Evolutionary conservation across 139 green algal genomes (phyloP), one percentile per base, ranked within the genome.

Genomic region (Desmodesmus armatus): DNA sequence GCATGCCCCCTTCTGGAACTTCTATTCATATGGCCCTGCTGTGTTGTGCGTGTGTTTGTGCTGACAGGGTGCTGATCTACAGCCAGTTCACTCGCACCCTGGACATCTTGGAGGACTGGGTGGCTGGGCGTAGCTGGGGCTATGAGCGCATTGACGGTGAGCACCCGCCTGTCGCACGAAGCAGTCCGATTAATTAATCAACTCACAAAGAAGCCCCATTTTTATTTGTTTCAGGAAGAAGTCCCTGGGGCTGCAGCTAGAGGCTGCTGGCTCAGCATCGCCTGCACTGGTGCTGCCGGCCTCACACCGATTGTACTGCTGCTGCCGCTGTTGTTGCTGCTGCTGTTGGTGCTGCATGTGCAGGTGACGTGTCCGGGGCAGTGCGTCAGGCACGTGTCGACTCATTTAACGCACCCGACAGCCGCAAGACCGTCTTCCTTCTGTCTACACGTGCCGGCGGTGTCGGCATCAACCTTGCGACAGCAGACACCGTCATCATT

Each of bases 381-480:
- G 91, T 95, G 78, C 88, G 94, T 21, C 94, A 97, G 89, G 67
- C 74, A n/a, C 88, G 90, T 49, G 95, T 97, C 47, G 94, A 97
- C 88, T 55, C 60, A 35, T 97, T 96, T 90, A 97, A 97, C 88
- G 77, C 27, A 5, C 53, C 89, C 27, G 85, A 80, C 1, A 91
- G 88, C 33, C 70, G 81, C 33, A 90, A 92, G 76, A 92, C 90
- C 53, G 78, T 90, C 17, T 98, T 96, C 82, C 91, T 98, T 73
- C 91, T 98, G 53, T 95, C 90, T 78, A 98, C 95, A 5, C 87
- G 90, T 15, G 93, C 94, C 7, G 94, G 94, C 25, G 94, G 94
- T 29, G 79, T 96, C 69, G 94, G 96, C 29, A 98, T 98, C 91
- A 98, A 98, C 91, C 90, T 98, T 41, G 95, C 94, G 3, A 95